phyloP scores from a whole-genome alignment of 768 basidiomycete species.

The Tricholoma hemisulphureum region DNA sequence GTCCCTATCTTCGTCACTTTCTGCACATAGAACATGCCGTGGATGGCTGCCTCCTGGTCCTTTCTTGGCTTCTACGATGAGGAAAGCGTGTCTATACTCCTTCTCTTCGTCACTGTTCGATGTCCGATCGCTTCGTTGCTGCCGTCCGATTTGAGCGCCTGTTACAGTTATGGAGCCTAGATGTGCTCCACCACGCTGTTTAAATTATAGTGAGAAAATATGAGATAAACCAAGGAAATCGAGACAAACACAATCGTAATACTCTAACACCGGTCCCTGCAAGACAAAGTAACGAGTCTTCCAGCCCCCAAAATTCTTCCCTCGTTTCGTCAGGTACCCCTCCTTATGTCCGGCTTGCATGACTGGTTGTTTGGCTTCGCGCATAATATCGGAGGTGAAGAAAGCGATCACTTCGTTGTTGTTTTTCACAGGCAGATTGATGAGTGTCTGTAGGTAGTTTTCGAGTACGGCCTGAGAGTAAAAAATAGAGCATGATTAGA shows the following conservation, averaged over 20 bases:
- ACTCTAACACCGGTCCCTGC: conserved; percentile 86
- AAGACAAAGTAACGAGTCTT: conserved; percentile 95
- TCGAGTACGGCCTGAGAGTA: conserved; percentile 66
- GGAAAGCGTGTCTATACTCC: conserved; percentile 95
- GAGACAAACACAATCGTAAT: conserved; percentile 87
- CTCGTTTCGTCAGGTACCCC: conserved; percentile 93
- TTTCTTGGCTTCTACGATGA: conserved; percentile 88
- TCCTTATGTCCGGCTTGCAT: conserved; percentile 86
- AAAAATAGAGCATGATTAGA: neutral
- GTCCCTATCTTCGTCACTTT: conserved; percentile 92
- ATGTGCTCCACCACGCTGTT: conserved; percentile 82
- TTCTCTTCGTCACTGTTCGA: conserved; percentile 76
- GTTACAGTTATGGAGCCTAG: conserved; percentile 88
- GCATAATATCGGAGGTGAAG: conserved; percentile 85
- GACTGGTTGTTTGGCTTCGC: conserved; percentile 71
- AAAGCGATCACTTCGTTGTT: conserved; percentile 90
- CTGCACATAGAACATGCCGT: conserved; percentile 93
- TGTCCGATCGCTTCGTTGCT: conserved; percentile 63
- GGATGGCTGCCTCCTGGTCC: conserved; percentile 66
- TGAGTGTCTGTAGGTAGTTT: conserved; percentile 79
- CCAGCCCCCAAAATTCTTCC: conserved; percentile 98
- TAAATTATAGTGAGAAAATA: conserved; percentile 11
- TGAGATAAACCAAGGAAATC: conserved; percentile 8
- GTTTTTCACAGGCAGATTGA: conserved; percentile 79
- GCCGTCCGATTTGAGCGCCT: conserved; percentile 95